phyloP scores from a whole-genome alignment of 441 rosid species.

The Aleurites moluccanus region DNA sequence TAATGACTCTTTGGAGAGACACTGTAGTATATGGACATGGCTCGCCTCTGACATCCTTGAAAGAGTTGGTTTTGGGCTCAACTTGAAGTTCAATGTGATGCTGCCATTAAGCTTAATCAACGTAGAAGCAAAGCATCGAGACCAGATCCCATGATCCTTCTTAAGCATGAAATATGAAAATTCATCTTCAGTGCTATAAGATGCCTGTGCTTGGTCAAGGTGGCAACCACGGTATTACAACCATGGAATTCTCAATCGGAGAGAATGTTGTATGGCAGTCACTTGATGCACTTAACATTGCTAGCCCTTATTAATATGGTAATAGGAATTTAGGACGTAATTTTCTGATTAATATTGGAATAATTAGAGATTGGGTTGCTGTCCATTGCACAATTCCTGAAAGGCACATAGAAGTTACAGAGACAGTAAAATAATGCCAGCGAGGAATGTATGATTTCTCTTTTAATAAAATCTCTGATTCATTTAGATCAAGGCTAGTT shows the following conservation, averaged over 20 bases:
- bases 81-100: slow-evolving; percentile 16
- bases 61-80: slow-evolving; percentile 57
- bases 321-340: neutral
- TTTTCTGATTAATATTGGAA: neutral
- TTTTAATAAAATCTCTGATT: slow-evolving; percentile 3
- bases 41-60: slow-evolving; percentile 65
- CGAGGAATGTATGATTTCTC: neutral
- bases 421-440: neutral
- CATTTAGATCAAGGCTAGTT: neutral
- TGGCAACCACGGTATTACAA: neutral
- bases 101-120: slow-evolving; percentile 1
- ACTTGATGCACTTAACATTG: neutral
- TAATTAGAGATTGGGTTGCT: neutral
- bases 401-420: neutral
- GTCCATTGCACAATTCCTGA: neutral
- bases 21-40: slow-evolving; percentile 53
- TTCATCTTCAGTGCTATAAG: neutral
- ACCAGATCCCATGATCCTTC: slow-evolving; percentile 1
- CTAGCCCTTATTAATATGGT: neutral
- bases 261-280: neutral
- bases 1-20: slow-evolving; percentile 74
- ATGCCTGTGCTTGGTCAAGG: neutral
- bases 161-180: neutral
- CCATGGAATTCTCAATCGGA: neutral
- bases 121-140: neutral